Conservation (phyloP, 768 basidiomycete genomes). For the Boletus rufocinnamomeus region DNA sequence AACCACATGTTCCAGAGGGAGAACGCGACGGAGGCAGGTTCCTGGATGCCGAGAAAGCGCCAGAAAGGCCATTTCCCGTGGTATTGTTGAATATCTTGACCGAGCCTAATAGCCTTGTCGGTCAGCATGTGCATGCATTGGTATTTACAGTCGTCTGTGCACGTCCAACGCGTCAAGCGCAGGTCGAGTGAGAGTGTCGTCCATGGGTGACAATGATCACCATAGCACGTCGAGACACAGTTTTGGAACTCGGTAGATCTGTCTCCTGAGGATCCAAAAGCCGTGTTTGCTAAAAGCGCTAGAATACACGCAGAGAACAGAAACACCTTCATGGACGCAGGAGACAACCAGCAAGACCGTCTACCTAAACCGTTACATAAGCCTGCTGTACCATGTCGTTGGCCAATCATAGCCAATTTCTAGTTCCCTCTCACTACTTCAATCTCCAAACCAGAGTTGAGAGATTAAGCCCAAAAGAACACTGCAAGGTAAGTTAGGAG, state of each 20-base stretch:
- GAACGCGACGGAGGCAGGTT: constrained; percentile 90
- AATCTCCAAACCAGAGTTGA: neutral
- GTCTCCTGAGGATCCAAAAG: constrained; percentile 35
- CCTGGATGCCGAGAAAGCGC: constrained; percentile 86
- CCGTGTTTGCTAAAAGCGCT: constrained; percentile 8
- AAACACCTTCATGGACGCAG: constrained; percentile 19
- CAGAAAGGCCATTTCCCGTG: constrained; percentile 98
- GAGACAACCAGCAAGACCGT: neutral
- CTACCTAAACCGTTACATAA: constrained; percentile 18
- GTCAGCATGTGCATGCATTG: constrained; percentile 83
- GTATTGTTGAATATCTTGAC: constrained; percentile 66
- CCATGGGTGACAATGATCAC: constrained; percentile 33
- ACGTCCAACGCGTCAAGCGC: constrained; percentile 81
- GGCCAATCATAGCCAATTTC: too few species aligned
- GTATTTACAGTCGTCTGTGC: constrained; percentile 87
- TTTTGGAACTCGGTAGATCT: constrained; percentile 37
- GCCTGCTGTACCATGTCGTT: neutral
- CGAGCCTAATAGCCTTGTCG: constrained; percentile 46
- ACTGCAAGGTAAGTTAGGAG: neutral
- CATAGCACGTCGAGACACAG: constrained; percentile 40
- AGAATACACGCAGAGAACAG: constrained; percentile 19
- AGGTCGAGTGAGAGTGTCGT: constrained; percentile 54
- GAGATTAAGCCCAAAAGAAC: neutral
- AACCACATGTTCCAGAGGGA: constrained; percentile 82
- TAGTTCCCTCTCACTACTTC: neutral